These are phyloP conservation scores for Leishmania gerbilli DNA, from an alignment of 208 protist genomes.

Conservation along the genomic window DNA sequence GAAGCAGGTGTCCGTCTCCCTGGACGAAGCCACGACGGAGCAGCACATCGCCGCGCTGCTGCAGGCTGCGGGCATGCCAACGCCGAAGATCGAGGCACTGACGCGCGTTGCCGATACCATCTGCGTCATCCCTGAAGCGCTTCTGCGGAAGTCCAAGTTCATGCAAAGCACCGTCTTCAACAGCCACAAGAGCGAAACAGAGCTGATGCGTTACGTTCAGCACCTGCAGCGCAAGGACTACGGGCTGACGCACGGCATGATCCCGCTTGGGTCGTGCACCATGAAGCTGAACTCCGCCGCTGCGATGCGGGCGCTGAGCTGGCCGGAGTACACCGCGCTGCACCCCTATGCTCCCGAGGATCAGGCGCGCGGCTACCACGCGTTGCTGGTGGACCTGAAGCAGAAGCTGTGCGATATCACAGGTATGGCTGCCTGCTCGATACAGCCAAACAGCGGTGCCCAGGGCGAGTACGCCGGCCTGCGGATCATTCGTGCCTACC, in stretches of 20 bases:
- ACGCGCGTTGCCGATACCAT: conserved; percentile 46
- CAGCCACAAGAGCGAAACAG: conserved; percentile 95
- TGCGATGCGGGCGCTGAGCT: conserved; percentile 96
- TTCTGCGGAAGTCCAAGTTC: conserved; percentile 81
- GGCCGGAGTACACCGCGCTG: conserved; percentile 92
- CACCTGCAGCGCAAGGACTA: conserved; percentile 95
- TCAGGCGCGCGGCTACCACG: conserved; percentile 89
- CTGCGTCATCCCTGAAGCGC: conserved; percentile 38
- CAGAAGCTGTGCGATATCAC: conserved; percentile 93
- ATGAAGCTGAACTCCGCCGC: conserved; percentile 99
- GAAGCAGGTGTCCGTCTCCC: conserved; percentile 76
- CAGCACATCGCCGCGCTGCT: conserved; percentile 84
- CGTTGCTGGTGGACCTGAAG: conserved; percentile 81
- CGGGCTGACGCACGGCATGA: conserved; percentile 95
- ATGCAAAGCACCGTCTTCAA: conserved; percentile 96
- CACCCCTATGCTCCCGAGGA: conserved; percentile 96
- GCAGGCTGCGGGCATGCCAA: conserved; percentile 63
- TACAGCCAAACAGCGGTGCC: conserved; percentile 98
- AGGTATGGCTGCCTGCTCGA: conserved; percentile 93
- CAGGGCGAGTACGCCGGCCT: conserved; percentile 98
- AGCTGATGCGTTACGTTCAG: conserved; percentile 97
- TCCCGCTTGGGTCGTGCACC: conserved; percentile 98
- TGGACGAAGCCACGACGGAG: conserved; percentile 94
- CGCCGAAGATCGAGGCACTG: conserved; percentile 52
- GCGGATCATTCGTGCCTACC: conserved; percentile 80